Evolutionary conservation across 2,329 filamentous ascomycete species (phyloP), one percentile per base, ranked within the genome.

Genomic region (Gnomoniopsis sp.): DNA sequence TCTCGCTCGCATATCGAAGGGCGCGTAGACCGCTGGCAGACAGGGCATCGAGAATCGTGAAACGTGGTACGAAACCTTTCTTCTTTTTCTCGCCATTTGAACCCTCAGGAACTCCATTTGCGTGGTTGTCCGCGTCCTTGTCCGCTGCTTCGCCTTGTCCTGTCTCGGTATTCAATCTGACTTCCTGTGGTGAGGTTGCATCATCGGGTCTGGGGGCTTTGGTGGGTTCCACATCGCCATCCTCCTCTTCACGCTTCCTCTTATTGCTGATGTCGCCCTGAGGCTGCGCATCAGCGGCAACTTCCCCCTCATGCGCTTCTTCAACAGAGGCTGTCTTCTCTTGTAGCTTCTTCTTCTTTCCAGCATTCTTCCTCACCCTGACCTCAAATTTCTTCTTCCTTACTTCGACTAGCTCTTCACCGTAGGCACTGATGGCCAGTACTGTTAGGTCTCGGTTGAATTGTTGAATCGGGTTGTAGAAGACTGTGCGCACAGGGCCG

Each of bases 391-490:
- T 70, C 3, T 46, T 44, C 41, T 43, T 61, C 33, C 36, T 62
- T 48, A 30, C 55, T 41, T 61, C 52, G 6, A 58, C 17, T 19
- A 50, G 61, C 34, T 91, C 86, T 65, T 95, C 87, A 1, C 90
- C 91, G 71, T 93, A 96, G 0, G 90, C 89, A 69, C 90, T 91
- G 72, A 99, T 96, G 1, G 91, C 91, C 15, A 99, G 82, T 26
- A 97, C 91, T 61, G 91, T 97, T 64, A 99, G 75, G 71, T 99
- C 95, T 49, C 96, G 89, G 74, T 99, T 99, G 80, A 98, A 99
- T 71, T 99, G 95, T 71, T 99, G 95, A 56, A 99, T 97, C 0
- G 95, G 93, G 67, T 99, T 99, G 81, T 99, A 99, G 70, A 99
- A 99, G 57, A 99, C 96, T 67, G 93, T 89, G 65, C 87, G 83